phyloP scores from a whole-genome alignment of 1,284 basidiomycete genomes.

The Schizopora paradoxa region DNA sequence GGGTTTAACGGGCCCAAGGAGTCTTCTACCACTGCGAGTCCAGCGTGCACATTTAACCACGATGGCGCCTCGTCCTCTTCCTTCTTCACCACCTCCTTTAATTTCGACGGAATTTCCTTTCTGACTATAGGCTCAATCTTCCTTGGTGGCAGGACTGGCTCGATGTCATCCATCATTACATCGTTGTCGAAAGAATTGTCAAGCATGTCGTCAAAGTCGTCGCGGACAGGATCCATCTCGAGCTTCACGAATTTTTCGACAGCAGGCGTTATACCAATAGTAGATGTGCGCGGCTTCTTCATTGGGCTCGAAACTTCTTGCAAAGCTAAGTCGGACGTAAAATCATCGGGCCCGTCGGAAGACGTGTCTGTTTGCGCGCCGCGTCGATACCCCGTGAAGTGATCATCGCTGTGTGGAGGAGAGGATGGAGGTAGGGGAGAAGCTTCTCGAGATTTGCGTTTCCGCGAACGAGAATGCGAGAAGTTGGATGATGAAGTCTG shows the following conservation, averaged over 20 bases:
- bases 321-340: too few relatives aligned
- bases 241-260: constrained; percentile 51
- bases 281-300: constrained; percentile 52
- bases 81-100: constrained; percentile 33
- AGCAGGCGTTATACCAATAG: constrained; percentile 43
- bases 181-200: constrained; percentile 49
- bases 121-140: constrained; percentile 28
- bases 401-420: constrained; percentile 18
- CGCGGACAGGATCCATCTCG: constrained; percentile 49
- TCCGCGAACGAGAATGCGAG: constrained; percentile 42
- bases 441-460: constrained; percentile 55
- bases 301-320: constrained; percentile 58
- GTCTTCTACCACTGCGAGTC: constrained; percentile 55
- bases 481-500: constrained; percentile 30
- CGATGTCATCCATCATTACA: constrained; percentile 54
- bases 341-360: constrained; percentile 59
- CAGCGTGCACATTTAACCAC: constrained; percentile 77
- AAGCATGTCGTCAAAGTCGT: constrained; percentile 33
- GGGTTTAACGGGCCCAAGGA: constrained; percentile 43
- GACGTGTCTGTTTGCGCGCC: constrained; percentile 35
- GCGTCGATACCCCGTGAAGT: constrained; percentile 22
- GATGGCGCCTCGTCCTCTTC: constrained; percentile 50
- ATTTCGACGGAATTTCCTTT: constrained; percentile 28
- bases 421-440: constrained; percentile 21
- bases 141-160: constrained; percentile 40